Conservation (phyloP, 2,329 filamentous ascomycete species). For the Annulohypoxylon truncatum region DNA sequence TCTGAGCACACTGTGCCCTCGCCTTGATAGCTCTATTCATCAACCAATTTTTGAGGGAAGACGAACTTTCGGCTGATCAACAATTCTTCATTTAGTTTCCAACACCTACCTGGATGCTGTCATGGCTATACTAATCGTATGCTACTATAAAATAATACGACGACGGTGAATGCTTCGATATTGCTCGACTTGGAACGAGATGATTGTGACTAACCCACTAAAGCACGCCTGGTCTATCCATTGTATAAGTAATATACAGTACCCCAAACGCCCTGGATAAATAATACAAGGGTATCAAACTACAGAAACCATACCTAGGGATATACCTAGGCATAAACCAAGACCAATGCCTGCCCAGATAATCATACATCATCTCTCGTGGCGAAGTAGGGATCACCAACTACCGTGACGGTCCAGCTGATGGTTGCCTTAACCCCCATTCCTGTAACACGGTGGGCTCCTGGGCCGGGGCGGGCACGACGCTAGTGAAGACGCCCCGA, state of each 20-base stretch:
- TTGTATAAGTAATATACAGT: neutral
- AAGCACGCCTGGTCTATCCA: neutral
- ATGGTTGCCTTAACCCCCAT: conserved; percentile 48
- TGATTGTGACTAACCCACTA: neutral
- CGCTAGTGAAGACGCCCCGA: conserved; percentile 58
- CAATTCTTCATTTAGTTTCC: no score
- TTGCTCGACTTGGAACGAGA: neutral
- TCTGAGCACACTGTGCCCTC: no score
- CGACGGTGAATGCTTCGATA: neutral
- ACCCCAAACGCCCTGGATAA: neutral
- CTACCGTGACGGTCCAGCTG: neutral
- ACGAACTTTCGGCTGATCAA: no score
- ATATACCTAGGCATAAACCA: no score
- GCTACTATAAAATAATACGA: neutral
- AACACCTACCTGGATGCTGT: no score
- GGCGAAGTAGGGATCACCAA: neutral
- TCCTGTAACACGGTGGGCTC: conserved; percentile 56
- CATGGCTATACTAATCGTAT: no score
- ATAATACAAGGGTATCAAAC: conserved; percentile 38
- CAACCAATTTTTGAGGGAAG: no score
- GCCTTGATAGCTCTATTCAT: no score
- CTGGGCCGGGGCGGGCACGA: conserved; percentile 50
- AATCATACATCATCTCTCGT: conserved; percentile 28
- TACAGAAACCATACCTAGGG: conserved; percentile 4
- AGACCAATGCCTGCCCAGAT: neutral